phyloP scores from a whole-genome alignment of 192 early-diverging fungal species.

The Neocallimastix lanati region DNA sequence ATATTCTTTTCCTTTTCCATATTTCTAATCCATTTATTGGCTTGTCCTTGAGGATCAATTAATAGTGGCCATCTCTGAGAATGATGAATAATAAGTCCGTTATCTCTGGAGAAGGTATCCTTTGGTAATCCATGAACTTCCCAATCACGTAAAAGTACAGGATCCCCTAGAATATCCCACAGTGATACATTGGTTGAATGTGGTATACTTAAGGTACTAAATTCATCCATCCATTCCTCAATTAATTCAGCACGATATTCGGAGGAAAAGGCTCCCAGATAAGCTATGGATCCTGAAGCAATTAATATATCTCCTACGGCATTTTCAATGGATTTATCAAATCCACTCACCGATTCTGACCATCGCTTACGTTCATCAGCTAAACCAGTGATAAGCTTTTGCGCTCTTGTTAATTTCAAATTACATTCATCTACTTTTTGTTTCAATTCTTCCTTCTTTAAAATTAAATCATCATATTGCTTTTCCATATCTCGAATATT shows the following conservation, averaged over 20 bases:
- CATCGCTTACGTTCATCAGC: slow-evolving; percentile 35
- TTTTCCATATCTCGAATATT: slow-evolving; percentile 27
- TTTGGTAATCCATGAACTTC: slow-evolving; percentile 38
- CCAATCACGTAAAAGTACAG: slow-evolving; percentile 33
- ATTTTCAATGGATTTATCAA: slow-evolving; percentile 2
- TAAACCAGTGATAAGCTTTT: slow-evolving; percentile 36
- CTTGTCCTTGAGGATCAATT: slow-evolving; percentile 43
- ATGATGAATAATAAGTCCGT: slow-evolving; percentile 35
- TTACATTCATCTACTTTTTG: slow-evolving; percentile 36
- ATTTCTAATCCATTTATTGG: slow-evolving; percentile 48
- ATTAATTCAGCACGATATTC: slow-evolving; percentile 23
- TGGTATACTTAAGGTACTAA: slow-evolving; percentile 19
- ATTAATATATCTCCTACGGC: slow-evolving; percentile 28
- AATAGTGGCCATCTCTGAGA: slow-evolving; percentile 41
- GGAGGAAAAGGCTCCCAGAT: slow-evolving; percentile 35
- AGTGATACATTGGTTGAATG: slow-evolving; percentile 28
- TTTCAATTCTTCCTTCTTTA: slow-evolving; percentile 32
- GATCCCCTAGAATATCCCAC: slow-evolving; percentile 26
- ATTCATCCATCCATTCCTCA: slow-evolving; percentile 24
- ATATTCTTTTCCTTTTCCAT: slow-evolving; percentile 36
- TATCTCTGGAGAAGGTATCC: slow-evolving; percentile 34
- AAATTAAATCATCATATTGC: slow-evolving; percentile 32
- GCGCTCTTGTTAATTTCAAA: slow-evolving; percentile 31
- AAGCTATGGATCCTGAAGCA: slow-evolving; percentile 34
- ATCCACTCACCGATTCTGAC: slow-evolving; percentile 27